Conservation (phyloP, 441 rosid genomes). For the Erodium trifolium region DNA sequence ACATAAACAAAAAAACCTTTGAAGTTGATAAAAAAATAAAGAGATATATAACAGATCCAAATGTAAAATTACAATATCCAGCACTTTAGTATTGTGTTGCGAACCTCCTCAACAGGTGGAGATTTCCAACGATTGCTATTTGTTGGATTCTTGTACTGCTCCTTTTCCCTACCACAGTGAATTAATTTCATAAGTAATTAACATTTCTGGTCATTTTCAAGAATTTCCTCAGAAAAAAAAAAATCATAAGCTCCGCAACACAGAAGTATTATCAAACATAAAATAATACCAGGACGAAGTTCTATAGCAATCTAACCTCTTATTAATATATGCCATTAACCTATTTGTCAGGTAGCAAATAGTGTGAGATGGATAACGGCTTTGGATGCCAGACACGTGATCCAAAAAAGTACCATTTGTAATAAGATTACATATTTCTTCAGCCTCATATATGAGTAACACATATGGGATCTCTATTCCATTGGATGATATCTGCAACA, state of each 20-base stretch:
- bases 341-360: slow-evolving; percentile 85
- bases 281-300: slow-evolving; percentile 6
- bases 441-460: slow-evolving; percentile 64
- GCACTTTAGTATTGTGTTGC: neutral
- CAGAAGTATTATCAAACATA: neutral
- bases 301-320: slow-evolving; percentile 41
- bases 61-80: slow-evolving; percentile 3
- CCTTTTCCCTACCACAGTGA: slow-evolving; percentile 59
- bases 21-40: neutral
- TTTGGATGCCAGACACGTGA: slow-evolving; percentile 52
- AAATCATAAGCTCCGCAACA: neutral
- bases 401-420: slow-evolving; percentile 42
- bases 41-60: slow-evolving; percentile 1
- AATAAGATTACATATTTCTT: slow-evolving; percentile 79
- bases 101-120: slow-evolving; percentile 88
- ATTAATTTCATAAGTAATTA: neutral
- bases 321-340: slow-evolving; percentile 65
- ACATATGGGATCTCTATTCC: slow-evolving; percentile 50
- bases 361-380: slow-evolving; percentile 61
- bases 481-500: slow-evolving; percentile 50
- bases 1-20: slow-evolving; percentile 11
- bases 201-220: neutral
- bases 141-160: slow-evolving; percentile 63
- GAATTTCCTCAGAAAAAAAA: neutral
- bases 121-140: slow-evolving; percentile 47